These are phyloP conservation scores for Dysphania ambrosioides DNA, from an alignment of 148 eudicot species.

Conservation along the genomic window DNA sequence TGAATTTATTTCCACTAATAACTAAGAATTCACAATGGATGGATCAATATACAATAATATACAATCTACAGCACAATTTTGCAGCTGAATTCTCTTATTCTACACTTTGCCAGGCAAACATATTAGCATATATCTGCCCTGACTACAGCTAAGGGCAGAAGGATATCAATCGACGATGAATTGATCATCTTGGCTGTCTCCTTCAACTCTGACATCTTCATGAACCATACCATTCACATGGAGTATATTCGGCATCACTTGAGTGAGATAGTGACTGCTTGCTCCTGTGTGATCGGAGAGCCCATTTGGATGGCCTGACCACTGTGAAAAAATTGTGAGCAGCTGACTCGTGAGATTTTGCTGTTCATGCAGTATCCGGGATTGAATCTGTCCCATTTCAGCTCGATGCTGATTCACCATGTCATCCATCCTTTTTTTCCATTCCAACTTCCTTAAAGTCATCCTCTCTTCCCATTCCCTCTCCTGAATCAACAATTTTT, in stretches of 20 bases:
- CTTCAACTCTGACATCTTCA: conserved; percentile 71
- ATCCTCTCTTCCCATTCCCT: conserved; percentile 79
- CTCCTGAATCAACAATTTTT: conserved; percentile 49
- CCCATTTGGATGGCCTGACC: conserved; percentile 78
- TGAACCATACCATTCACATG: conserved; percentile 80
- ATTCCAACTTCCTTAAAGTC: conserved; percentile 58
- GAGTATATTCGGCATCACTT: conserved; percentile 83
- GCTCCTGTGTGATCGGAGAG: conserved; percentile 72
- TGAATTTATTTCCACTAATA: conserved; percentile 8
- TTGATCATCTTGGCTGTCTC: conserved; percentile 80
- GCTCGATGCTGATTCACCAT: conserved; percentile 66
- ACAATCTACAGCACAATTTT: conserved; percentile 7
- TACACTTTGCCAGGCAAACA: conserved; percentile 20
- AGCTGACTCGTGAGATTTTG: conserved; percentile 71
- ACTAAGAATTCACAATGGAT: conserved; percentile 8
- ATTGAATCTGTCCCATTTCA: conserved; percentile 76
- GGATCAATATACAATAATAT: conserved; percentile 16
- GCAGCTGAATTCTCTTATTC: conserved; percentile 17
- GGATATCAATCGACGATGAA: conserved; percentile 75
- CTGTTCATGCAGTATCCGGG: conserved; percentile 76
- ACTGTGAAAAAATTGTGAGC: conserved; percentile 75
- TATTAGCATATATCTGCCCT: conserved; percentile 4
- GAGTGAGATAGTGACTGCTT: conserved; percentile 74
- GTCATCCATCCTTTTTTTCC: conserved; percentile 71
- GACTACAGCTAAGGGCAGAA: conserved; percentile 19